phyloP scores from a whole-genome alignment of 768 basidiomycete genomes.

The Lactifluus volemus region DNA sequence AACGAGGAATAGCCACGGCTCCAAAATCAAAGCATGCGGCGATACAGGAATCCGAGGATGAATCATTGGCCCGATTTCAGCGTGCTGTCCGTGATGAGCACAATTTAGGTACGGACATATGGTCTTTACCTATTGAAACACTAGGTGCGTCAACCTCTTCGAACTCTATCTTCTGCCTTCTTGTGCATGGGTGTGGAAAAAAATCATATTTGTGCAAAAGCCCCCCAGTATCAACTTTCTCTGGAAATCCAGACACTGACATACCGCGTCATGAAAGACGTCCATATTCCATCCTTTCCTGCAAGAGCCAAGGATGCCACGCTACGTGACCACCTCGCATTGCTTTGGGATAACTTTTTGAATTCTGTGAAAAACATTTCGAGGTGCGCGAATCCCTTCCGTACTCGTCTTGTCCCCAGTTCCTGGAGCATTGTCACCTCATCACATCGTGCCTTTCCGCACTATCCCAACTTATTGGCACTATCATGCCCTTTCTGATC shows the following conservation, averaged over 20 bases:
- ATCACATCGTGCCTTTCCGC: neutral
- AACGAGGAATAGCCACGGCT: constrained; percentile 15
- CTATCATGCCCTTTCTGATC: neutral
- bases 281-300: constrained; percentile 14
- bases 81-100: constrained; percentile 11
- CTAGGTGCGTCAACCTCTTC: constrained; percentile 7
- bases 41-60: constrained; percentile 1
- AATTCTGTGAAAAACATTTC: constrained; percentile 14
- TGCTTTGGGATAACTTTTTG: constrained; percentile 8
- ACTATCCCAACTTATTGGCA: neutral
- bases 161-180: neutral
- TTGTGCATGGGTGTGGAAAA: neutral
- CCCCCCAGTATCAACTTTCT: neutral
- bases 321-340: constrained; percentile 4
- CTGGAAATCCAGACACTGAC: neutral
- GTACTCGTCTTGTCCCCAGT: constrained; percentile 2
- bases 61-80: constrained; percentile 4
- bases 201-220: neutral
- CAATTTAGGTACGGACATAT: constrained; percentile 4
- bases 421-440: neutral
- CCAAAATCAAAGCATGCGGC: neutral
- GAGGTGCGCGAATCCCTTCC: constrained; percentile 9
- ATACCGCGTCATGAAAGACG: neutral
- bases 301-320: constrained; percentile 2
- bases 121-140: constrained; percentile 10